Evolutionary conservation across 2,329 filamentous ascomycete genomes (phyloP).

Genomic region (Blastomyces gilchristii): DNA sequence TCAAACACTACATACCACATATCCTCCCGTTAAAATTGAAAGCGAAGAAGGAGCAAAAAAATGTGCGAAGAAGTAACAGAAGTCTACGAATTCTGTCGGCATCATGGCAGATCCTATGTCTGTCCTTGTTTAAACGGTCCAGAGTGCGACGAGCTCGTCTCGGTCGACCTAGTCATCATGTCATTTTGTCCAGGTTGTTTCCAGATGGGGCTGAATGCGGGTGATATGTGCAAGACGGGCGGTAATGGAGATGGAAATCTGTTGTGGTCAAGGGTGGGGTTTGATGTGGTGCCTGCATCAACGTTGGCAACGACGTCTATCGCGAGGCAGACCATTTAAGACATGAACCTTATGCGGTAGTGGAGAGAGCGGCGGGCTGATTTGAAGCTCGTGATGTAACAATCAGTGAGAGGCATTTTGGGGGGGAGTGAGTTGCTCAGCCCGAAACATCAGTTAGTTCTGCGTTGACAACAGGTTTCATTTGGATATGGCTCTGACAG

Average conservation of each 20-base stretch:
- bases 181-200: conserved; percentile 11
- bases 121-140: conserved; percentile 7
- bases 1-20: neutral
- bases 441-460: neutral
- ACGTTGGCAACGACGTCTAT: neutral
- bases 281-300: neutral
- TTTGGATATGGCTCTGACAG: too few relatives aligned
- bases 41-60: too few relatives aligned
- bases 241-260: neutral
- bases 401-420: neutral
- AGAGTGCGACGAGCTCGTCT: conserved; percentile 7
- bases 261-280: neutral
- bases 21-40: neutral
- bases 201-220: neutral
- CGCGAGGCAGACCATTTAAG: neutral
- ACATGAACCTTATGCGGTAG: neutral
- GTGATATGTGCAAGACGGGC: neutral
- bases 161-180: conserved; percentile 10
- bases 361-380: neutral
- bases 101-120: conserved; percentile 10
- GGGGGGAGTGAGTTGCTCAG: neutral
- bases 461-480: neutral
- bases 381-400: neutral
- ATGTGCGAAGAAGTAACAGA: conserved; percentile 14
- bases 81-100: conserved; percentile 13